Percentiles rank a stretch among this genome's conserved stretches.
Conservation (phyloP, 2,329 filamentous ascomycete species). For the Monosporascus sp. region DNA sequence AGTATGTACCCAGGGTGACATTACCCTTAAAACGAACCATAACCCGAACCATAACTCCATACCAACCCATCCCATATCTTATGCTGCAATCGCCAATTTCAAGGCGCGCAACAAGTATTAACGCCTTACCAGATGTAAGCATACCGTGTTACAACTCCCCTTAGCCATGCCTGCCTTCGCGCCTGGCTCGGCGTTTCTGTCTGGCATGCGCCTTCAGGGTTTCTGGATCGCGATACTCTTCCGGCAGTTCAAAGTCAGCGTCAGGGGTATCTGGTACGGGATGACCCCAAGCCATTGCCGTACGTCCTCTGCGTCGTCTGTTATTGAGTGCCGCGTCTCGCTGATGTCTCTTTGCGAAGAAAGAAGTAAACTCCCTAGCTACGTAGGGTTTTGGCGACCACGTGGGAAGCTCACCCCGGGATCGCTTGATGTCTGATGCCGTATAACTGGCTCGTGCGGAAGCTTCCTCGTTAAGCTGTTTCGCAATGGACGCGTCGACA, state of each 20-base stretch:
- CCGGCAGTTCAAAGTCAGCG: slow-evolving; percentile 70
- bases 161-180: slow-evolving; percentile 40
- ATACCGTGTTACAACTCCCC: not conserved
- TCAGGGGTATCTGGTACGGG: slow-evolving; percentile 69
- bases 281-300: slow-evolving; percentile 74
- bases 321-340: slow-evolving; percentile 75
- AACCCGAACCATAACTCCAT: too few relatives aligned
- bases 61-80: too few relatives aligned
- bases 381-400: slow-evolving; percentile 32
- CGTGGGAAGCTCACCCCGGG: slow-evolving; percentile 20
- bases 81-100: too few relatives aligned
- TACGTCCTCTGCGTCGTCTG: slow-evolving; percentile 64
- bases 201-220: slow-evolving; percentile 55
- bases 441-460: slow-evolving; percentile 22
- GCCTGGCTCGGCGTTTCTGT: slow-evolving; percentile 56
- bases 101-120: too few relatives aligned
- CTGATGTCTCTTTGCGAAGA: slow-evolving; percentile 76
- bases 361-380: slow-evolving; percentile 71
- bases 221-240: slow-evolving; percentile 55
- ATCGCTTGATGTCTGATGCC: slow-evolving; percentile 16
- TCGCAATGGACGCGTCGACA: slow-evolving; percentile 65
- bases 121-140: not conserved
- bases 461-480: slow-evolving; percentile 72
- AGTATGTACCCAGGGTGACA: too few relatives aligned
- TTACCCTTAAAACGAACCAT: too few relatives aligned